Conservation (phyloP, 2,329 filamentous ascomycete species). For the Pseudomassariella vexata region DNA sequence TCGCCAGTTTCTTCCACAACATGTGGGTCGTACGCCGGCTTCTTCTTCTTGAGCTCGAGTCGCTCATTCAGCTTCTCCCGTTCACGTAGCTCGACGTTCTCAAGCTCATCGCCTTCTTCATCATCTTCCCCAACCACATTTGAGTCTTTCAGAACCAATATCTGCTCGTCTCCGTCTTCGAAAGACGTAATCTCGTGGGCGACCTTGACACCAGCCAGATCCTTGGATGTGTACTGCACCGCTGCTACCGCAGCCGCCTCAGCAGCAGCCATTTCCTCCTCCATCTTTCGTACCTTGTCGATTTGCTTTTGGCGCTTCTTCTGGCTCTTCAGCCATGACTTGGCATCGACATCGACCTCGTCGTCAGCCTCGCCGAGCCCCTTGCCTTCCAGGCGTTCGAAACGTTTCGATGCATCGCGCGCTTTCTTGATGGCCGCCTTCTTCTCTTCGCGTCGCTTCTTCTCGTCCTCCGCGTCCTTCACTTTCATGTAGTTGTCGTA, state of each 20-base stretch:
- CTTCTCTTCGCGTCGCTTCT: conserved; percentile 72
- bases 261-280: conserved; percentile 73
- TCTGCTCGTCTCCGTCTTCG: conserved; percentile 76
- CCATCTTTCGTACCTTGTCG: conserved; percentile 63
- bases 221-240: conserved; percentile 71
- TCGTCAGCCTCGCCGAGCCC: conserved; percentile 73
- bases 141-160: conserved; percentile 90
- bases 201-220: conserved; percentile 86
- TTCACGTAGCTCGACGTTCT: conserved; percentile 68
- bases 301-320: conserved; percentile 96
- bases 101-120: conserved; percentile 84
- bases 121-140: conserved; percentile 75
- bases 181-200: conserved; percentile 81
- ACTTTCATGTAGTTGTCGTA: conserved; percentile 67
- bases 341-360: conserved; percentile 65
- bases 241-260: conserved; percentile 60
- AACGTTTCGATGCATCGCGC: conserved; percentile 74
- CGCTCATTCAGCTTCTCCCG: conserved; percentile 68
- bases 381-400: conserved; percentile 71
- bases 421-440: conserved; percentile 82
- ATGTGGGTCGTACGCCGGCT: conserved; percentile 81
- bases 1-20: conserved; percentile 61
- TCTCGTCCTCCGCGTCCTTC: conserved; percentile 67
- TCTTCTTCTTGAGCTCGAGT: conserved; percentile 84
- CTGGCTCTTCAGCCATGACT: conserved; percentile 79